phyloP scores from a whole-genome alignment of 345 rosid species.

The Moricandia moricandioides region DNA sequence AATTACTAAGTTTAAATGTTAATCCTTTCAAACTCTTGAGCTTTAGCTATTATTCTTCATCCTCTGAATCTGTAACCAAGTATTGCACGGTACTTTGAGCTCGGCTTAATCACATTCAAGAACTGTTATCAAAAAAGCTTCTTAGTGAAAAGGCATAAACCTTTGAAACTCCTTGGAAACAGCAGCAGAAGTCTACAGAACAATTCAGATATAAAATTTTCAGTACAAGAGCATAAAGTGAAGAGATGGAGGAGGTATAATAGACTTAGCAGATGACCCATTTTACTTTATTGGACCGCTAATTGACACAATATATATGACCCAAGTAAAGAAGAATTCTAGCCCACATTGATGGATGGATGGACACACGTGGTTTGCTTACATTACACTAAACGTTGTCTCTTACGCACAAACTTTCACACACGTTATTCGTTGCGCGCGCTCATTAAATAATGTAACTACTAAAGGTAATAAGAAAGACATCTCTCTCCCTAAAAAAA shows the following conservation, averaged over 20 bases:
- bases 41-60: conserved; percentile 43
- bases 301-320: background rate
- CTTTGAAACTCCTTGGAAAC: too few relatives aligned
- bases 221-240: too few relatives aligned
- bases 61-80: conserved; percentile 64
- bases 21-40: background rate
- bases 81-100: background rate
- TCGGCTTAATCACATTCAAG: too few relatives aligned
- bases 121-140: too few relatives aligned
- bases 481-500: background rate
- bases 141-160: too few relatives aligned
- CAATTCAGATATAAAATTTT: too few relatives aligned
- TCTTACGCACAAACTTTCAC: background rate
- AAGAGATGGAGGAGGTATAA: too few relatives aligned
- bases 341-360: background rate
- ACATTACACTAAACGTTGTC: background rate
- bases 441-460: background rate
- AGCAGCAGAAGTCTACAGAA: too few relatives aligned
- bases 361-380: background rate
- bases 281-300: background rate
- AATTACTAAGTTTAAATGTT: background rate
- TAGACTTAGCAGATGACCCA: too few relatives aligned
- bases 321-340: background rate
- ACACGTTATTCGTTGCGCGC: background rate
- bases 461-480: background rate